Evolutionary conservation across 106 monocot species (phyloP).

Genomic region (Acorus calamus): DNA sequence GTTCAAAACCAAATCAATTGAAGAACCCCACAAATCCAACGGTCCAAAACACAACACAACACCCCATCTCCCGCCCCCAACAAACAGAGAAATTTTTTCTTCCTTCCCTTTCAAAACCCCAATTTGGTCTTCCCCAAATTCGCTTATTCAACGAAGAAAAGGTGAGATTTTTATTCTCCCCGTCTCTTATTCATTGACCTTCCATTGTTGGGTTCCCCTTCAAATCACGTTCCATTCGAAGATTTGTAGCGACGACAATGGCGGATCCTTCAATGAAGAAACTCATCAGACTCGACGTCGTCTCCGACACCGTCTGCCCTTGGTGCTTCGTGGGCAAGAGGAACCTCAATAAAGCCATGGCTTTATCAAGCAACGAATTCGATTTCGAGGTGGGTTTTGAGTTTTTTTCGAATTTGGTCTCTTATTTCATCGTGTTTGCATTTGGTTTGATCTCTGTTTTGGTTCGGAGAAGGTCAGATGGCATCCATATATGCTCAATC

Average conservation of each 20-base stretch:
- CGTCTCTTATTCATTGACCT: no score
- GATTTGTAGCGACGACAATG: not conserved
- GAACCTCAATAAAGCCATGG: conserved; percentile 94
- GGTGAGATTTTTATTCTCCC: no score
- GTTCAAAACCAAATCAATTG: no score
- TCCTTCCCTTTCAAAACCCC: no score
- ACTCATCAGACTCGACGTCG: conserved; percentile 70
- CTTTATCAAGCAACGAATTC: conserved; percentile 46
- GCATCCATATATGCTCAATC: conserved; percentile 81
- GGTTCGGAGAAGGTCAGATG: conserved; percentile 50
- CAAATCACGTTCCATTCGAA: not conserved
- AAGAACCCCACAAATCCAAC: no score
- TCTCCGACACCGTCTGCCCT: conserved; percentile 81
- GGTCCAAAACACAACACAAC: no score
- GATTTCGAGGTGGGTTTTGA: conserved; percentile 60
- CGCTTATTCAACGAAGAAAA: no score
- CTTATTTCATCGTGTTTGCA: not conserved
- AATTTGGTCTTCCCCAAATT: no score
- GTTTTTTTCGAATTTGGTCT: not conserved
- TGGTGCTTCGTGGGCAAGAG: conserved; percentile 94
- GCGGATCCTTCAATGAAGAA: conserved; percentile 23
- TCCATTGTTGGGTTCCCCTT: no score
- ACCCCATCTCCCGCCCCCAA: not conserved
- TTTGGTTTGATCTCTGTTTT: not conserved
- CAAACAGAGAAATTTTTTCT: no score